Percentiles rank a stretch among this genome's conserved stretches.
Evolutionary conservation across 192 early-diverging fungal species (phyloP).

Genomic region (Linnemannia schmuckeri): DNA sequence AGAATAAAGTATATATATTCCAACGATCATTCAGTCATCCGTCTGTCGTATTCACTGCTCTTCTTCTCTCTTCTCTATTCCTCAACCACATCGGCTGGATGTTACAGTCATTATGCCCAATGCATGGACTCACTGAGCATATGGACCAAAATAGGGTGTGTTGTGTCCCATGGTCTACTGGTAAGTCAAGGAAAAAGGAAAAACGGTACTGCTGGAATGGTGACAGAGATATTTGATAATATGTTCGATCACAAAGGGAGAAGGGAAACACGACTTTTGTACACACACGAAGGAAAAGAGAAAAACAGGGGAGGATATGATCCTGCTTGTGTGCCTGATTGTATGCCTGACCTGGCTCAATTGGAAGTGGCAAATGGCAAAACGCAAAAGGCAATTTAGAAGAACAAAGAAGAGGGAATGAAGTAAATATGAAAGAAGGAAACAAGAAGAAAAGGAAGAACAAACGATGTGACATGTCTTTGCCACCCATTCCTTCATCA

Average conservation of each 20-base stretch:
- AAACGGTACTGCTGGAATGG: neutral
- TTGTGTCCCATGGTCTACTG: neutral
- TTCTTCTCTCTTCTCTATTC: neutral
- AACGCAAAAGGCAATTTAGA: too few relatives aligned
- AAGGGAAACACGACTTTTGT: too few relatives aligned
- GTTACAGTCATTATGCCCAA: neutral
- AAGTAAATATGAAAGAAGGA: too few relatives aligned
- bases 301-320: too few relatives aligned
- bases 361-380: too few relatives aligned
- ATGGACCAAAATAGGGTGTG: neutral
- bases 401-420: neutral
- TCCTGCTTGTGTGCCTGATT: too few relatives aligned
- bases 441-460: neutral
- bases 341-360: too few relatives aligned
- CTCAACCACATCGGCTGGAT: neutral
- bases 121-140: neutral
- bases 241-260: too few relatives aligned
- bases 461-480: neutral
- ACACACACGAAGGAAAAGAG: too few relatives aligned
- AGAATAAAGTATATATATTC: neutral
- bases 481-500: too few relatives aligned
- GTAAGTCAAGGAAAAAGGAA: neutral
- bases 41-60: neutral
- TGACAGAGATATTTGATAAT: neutral
- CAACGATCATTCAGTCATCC: neutral